Conservation (phyloP, 805 yeast species). For the Saccharomycopsis sp. region DNA sequence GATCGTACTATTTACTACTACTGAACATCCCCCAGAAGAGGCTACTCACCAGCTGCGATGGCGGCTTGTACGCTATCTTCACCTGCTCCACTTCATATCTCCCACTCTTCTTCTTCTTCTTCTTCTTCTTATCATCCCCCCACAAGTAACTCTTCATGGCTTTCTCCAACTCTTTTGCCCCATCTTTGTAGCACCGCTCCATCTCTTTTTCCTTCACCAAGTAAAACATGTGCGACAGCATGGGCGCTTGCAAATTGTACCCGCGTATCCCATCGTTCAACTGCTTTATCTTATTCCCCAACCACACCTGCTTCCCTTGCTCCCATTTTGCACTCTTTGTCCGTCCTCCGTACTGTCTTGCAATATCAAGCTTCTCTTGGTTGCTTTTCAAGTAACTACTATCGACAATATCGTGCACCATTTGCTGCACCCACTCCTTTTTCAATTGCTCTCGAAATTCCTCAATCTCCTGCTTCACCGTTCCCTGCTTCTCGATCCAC, state of each 20-base stretch:
- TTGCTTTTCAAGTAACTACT: slow-evolving; percentile 2
- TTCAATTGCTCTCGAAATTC: slow-evolving; percentile 40
- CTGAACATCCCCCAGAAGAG: neutral
- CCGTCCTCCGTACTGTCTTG: slow-evolving; percentile 5
- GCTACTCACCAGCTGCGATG: neutral
- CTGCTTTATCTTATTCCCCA: slow-evolving; percentile 29
- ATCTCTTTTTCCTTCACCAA: slow-evolving; percentile 38
- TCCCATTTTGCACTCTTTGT: slow-evolving; percentile 31
- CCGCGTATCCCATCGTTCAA: slow-evolving; percentile 45
- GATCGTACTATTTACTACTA: no score
- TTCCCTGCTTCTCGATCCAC: slow-evolving; percentile 76
- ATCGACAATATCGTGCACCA: slow-evolving; percentile 27
- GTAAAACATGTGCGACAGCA: slow-evolving; percentile 50
- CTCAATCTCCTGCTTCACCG: slow-evolving; percentile 40
- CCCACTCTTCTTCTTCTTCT: neutral
- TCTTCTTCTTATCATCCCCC: slow-evolving; percentile 1
- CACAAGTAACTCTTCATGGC: slow-evolving; percentile 4
- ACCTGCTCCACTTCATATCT: neutral
- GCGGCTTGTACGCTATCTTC: neutral
- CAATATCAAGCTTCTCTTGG: slow-evolving; percentile 21
- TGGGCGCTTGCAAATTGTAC: slow-evolving; percentile 57
- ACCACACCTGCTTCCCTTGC: slow-evolving; percentile 25
- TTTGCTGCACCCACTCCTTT: slow-evolving; percentile 31
- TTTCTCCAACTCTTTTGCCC: slow-evolving; percentile 17
- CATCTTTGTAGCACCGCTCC: slow-evolving; percentile 30